A percentile compares a stretch with the other conserved stretches of the same genome.
Conservation (phyloP, 305 asterid species). For the Fraxinus nigra region DNA sequence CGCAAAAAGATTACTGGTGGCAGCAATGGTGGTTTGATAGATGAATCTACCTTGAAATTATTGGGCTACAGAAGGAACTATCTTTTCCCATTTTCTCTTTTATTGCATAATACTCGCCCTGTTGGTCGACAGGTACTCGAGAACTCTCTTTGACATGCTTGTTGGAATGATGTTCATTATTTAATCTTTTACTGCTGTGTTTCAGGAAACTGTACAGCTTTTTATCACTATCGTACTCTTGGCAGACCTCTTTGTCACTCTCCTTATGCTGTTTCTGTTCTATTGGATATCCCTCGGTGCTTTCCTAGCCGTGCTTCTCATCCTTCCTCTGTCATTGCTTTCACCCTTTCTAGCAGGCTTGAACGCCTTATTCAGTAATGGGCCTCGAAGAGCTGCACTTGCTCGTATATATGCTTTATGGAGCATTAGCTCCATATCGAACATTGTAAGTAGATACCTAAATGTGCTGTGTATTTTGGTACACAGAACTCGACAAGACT, state of each 20-base stretch:
- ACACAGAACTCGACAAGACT: not conserved
- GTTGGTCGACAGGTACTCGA: slow-evolving; percentile 83
- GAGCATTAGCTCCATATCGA: slow-evolving; percentile 84
- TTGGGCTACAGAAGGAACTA: slow-evolving; percentile 64
- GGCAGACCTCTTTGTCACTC: slow-evolving; percentile 82
- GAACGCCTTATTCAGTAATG: slow-evolving; percentile 87
- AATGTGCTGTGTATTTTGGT: not conserved
- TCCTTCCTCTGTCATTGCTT: slow-evolving; percentile 93
- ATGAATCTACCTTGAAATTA: slow-evolving; percentile 72
- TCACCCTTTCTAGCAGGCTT: slow-evolving; percentile 95
- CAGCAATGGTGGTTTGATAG: slow-evolving; percentile 78
- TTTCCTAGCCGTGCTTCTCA: slow-evolving; percentile 82
- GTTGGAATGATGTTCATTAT: slow-evolving; percentile 13
- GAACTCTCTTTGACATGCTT: slow-evolving; percentile 23
- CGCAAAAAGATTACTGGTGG: slow-evolving; percentile 81
- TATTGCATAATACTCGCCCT: slow-evolving; percentile 86
- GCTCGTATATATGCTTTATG: slow-evolving; percentile 91
- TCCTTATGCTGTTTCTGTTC: slow-evolving; percentile 74
- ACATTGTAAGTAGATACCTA: slow-evolving; percentile 55
- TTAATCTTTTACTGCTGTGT: slow-evolving; percentile 36
- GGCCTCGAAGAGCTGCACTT: slow-evolving; percentile 86
- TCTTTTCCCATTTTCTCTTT: slow-evolving; percentile 73
- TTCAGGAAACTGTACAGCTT: slow-evolving; percentile 90
- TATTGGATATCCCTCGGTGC: slow-evolving; percentile 94
- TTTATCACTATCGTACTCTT: slow-evolving; percentile 77